phyloP scores from a whole-genome alignment of 2,329 filamentous ascomycete species.

The Ophiostoma sp. region DNA sequence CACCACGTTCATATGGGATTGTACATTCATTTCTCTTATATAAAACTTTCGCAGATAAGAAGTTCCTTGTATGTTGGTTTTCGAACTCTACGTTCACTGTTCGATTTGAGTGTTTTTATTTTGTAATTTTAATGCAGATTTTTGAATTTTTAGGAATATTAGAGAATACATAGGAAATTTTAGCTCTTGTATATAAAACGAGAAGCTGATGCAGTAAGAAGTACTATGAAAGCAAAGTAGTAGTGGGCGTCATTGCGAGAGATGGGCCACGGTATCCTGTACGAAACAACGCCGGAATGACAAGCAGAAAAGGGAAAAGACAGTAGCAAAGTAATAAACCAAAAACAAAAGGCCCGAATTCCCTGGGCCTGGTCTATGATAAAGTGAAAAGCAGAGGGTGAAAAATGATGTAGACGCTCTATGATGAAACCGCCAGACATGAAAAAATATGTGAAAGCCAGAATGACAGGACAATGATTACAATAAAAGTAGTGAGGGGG shows the following conservation, averaged over 20 bases:
- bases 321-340: neutral
- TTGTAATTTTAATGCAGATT: neutral
- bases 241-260: neutral
- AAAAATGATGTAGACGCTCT: conserved; percentile 3
- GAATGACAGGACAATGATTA: neutral
- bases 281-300: conserved; percentile 4
- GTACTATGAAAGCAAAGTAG: neutral
- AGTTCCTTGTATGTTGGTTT: no score
- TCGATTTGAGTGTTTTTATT: no score
- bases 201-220: neutral
- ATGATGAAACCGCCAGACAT: conserved; percentile 7
- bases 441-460: neutral
- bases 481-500: neutral
- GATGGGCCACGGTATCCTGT: neutral
- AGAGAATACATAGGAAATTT: neutral
- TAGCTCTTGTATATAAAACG: neutral
- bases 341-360: neutral
- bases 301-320: neutral
- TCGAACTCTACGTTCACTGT: no score
- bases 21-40: no score
- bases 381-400: neutral
- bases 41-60: no score
- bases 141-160: neutral
- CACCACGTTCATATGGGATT: no score
- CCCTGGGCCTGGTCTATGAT: conserved; percentile 2